Base-by-base conservation (phyloP, 495 filamentous ascomycete species). In the Diplogelasinospora grovesii region DNA sequence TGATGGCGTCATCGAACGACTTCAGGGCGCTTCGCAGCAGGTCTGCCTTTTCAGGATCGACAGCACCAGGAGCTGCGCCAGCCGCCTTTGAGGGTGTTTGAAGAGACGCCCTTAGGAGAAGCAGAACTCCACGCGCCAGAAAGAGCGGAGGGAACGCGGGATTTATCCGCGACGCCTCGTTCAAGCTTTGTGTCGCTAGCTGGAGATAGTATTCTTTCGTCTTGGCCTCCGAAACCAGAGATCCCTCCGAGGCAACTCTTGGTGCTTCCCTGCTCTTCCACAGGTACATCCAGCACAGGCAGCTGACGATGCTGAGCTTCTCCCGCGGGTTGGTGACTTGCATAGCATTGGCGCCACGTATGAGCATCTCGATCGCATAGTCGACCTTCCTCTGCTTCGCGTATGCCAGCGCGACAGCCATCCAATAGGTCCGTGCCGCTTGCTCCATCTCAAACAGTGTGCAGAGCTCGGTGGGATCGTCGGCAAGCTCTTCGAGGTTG, bases 391-490 rank as follows among this genome's bases (percentile, higher is more conserved):
- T 77, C 61, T 94, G 88, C 64, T 96, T 97, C 19, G 90, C 89
- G 55, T 98, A 97, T n/a, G 90, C 93, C 23, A 96, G 75, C 22
- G 92, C 85, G 46, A 96, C 88, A 10, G 85, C 87, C 71, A 97
- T 88, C 92, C 92, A 98, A 54, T 88, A 90, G 22, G 79, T 83
- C 46, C 88, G 82, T 14, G 82, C 83, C 3, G 87, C 86, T 43
- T 80, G 77, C 58, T 97, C 92, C 45, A 89, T 92, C 60, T 97
- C 92, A 38, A 98, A 74, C 26, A 97, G 70, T 2, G 84, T 87
- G 65, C 92, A 97, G 8, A 98, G 74, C 64, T 98, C 92, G 24
- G 88, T 95, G 2, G 90, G 90, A 52, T 98, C 92, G 53, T 97
- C 93, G 26, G 87, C 79, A 25, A 96, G 82, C 29, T 83, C 83